phyloP scores from a whole-genome alignment of 805 yeast species.

The Kodamaea sagamina region DNA sequence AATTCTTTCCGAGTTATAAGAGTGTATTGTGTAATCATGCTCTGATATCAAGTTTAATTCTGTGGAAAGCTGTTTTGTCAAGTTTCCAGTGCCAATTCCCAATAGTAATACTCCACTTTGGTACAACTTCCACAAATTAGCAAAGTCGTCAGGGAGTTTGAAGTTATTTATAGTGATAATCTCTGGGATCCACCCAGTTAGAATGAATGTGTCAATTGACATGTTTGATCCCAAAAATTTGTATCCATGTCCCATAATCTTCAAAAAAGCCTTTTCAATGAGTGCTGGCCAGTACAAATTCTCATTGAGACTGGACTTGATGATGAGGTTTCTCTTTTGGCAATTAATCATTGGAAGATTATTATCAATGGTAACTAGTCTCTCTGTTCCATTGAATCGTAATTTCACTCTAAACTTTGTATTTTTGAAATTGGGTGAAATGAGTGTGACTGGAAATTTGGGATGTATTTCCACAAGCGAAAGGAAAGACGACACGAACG shows the following conservation, averaged over 20 bases:
- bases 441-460: slow-evolving; percentile 11
- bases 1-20: slow-evolving; percentile 24
- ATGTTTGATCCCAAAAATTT: slow-evolving; percentile 74
- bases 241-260: slow-evolving; percentile 58
- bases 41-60: slow-evolving; percentile 46
- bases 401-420: slow-evolving; percentile 43
- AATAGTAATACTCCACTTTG: slow-evolving; percentile 42
- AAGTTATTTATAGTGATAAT: slow-evolving; percentile 41
- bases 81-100: slow-evolving; percentile 68
- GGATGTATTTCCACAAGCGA: slow-evolving; percentile 38
- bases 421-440: slow-evolving; percentile 15
- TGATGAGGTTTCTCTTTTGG: slow-evolving; percentile 30
- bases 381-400: slow-evolving; percentile 51
- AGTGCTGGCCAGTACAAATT: slow-evolving; percentile 63
- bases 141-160: slow-evolving; percentile 25
- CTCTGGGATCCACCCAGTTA: slow-evolving; percentile 79
- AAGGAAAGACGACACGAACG: slow-evolving; percentile 69
- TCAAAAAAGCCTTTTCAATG: slow-evolving; percentile 76
- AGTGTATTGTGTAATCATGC: slow-evolving; percentile 69
- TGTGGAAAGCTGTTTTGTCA: slow-evolving; percentile 35
- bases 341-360: slow-evolving; percentile 40
- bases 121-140: slow-evolving; percentile 28
- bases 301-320: slow-evolving; percentile 37
- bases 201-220: slow-evolving; percentile 62
- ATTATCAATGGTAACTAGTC: slow-evolving; percentile 52